phyloP scores from a whole-genome alignment of 768 basidiomycete species.

The Mycena rosella region DNA sequence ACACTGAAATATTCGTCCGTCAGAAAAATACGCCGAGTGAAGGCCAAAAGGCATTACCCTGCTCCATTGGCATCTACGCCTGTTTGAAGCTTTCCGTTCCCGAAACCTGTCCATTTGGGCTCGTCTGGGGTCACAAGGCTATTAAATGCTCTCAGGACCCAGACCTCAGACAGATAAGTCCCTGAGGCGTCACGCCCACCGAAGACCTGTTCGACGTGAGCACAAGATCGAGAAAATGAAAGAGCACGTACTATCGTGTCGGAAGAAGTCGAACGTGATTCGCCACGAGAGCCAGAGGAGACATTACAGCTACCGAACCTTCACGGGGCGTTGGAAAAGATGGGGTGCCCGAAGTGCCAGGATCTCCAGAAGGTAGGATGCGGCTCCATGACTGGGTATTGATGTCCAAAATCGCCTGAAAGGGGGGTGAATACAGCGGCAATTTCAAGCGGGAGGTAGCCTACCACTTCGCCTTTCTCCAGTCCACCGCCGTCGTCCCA shows the following conservation, averaged over 20 bases:
- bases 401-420: conserved; percentile 72
- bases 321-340: conserved; percentile 76
- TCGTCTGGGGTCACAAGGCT: conserved; percentile 69
- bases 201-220: conserved; percentile 60
- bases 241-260: conserved; percentile 70
- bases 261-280: conserved; percentile 58
- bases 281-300: conserved; percentile 64
- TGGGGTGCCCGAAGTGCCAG: conserved; percentile 60
- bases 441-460: conserved; percentile 39
- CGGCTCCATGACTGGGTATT: conserved; percentile 77
- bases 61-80: conserved; percentile 76
- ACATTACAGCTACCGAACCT: conserved; percentile 77
- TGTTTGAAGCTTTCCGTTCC: conserved; percentile 70
- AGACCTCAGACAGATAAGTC: conserved; percentile 78
- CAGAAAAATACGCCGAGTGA: not conserved
- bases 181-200: conserved; percentile 80
- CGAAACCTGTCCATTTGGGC: conserved; percentile 73
- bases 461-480: conserved; percentile 79
- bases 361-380: conserved; percentile 82
- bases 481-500: conserved; percentile 79
- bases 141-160: conserved; percentile 82
- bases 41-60: conserved; percentile 38
- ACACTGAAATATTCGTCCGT: conserved; percentile 55
- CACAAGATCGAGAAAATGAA: conserved; percentile 7
- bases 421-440: conserved; percentile 14